A percentile compares a stretch with the other conserved stretches of the same genome.
These are phyloP conservation scores for Colletotrichum melonis DNA, from an alignment of 2,329 filamentous ascomycete genomes.

Conservation along the genomic window DNA sequence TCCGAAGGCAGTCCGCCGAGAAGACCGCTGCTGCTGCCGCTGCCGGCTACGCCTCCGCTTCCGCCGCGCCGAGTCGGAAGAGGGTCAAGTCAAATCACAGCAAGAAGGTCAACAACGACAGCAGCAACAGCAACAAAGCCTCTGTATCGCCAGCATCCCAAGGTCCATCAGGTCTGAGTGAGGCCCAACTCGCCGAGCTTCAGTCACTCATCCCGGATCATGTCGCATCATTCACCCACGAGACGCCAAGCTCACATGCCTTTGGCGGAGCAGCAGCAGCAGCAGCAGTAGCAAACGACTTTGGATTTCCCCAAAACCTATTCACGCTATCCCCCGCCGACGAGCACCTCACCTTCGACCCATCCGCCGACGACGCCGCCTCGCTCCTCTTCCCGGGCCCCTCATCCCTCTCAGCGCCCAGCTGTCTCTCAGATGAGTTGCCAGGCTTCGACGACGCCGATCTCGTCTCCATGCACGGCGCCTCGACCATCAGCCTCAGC, in stretches of 20 bases:
- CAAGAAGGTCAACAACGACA: not conserved
- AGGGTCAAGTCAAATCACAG: constrained; percentile 4
- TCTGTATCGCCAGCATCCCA: not conserved
- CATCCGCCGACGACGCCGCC: not conserved
- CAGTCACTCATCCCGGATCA: not conserved
- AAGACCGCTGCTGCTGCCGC: not conserved
- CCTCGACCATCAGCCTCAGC: not conserved
- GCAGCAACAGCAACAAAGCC: not conserved
- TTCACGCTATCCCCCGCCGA: not conserved
- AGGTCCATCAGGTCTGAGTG: not conserved
- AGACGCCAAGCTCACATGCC: too few relatives aligned
- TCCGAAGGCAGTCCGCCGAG: constrained; percentile 3
- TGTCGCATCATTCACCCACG: not conserved
- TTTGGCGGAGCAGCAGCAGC: not conserved
- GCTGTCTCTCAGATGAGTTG: not conserved
- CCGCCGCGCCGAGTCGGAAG: not conserved
- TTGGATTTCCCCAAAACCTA: not conserved
- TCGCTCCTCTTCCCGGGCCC: constrained; percentile 1
- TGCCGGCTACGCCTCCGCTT: too few relatives aligned
- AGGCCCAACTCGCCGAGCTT: not conserved
- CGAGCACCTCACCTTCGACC: not conserved
- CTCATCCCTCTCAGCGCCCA: not conserved
- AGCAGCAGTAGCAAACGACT: not conserved
- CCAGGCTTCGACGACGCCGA: not conserved
- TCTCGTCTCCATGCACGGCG: not conserved